Conservation (phyloP, 805 yeast genomes). For the Metschnikowia hibisci region DNA sequence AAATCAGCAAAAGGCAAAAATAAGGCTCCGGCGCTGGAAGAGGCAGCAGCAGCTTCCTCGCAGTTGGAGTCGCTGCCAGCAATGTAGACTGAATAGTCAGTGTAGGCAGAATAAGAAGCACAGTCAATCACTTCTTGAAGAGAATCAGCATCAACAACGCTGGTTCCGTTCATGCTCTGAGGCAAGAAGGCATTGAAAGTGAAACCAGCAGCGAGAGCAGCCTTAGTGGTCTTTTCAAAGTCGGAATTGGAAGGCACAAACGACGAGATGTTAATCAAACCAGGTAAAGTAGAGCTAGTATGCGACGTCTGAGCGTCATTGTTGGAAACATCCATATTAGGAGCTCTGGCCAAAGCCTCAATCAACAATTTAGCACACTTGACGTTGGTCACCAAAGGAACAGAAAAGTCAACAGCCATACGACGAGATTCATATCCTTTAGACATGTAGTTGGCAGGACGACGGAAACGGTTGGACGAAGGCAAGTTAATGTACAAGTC, state of each 20-base stretch:
- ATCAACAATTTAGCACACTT: slow-evolving; percentile 93
- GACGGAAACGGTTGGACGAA: slow-evolving; percentile 92
- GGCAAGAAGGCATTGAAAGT: slow-evolving; percentile 82
- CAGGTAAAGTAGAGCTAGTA: slow-evolving; percentile 77
- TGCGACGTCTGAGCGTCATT: slow-evolving; percentile 91
- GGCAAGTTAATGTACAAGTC: slow-evolving; percentile 96
- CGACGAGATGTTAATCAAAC: slow-evolving; percentile 77
- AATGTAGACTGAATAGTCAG: slow-evolving; percentile 78
- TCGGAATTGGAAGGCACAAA: slow-evolving; percentile 71
- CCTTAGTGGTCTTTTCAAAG: slow-evolving; percentile 64
- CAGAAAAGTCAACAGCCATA: slow-evolving; percentile 98
- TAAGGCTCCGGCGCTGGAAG: slow-evolving; percentile 69
- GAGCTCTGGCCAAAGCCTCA: slow-evolving; percentile 83
- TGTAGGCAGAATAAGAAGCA: slow-evolving; percentile 59
- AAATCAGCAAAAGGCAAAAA: slow-evolving; percentile 77
- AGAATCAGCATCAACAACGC: slow-evolving; percentile 61
- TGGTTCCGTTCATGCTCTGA: slow-evolving; percentile 56
- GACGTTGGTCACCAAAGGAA: slow-evolving; percentile 96
- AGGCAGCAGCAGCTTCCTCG: slow-evolving; percentile 54
- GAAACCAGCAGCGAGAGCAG: slow-evolving; percentile 81
- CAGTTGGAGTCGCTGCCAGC: slow-evolving; percentile 77
- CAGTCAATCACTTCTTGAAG: slow-evolving; percentile 60
- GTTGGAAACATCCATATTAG: slow-evolving; percentile 62
- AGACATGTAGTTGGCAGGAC: slow-evolving; percentile 97
- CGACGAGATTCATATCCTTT: slow-evolving; percentile 98